Evolutionary conservation across 2,329 filamentous ascomycete species (phyloP), one percentile per base, ranked within the genome.

Genomic region (Diaporthe australafricana): DNA sequence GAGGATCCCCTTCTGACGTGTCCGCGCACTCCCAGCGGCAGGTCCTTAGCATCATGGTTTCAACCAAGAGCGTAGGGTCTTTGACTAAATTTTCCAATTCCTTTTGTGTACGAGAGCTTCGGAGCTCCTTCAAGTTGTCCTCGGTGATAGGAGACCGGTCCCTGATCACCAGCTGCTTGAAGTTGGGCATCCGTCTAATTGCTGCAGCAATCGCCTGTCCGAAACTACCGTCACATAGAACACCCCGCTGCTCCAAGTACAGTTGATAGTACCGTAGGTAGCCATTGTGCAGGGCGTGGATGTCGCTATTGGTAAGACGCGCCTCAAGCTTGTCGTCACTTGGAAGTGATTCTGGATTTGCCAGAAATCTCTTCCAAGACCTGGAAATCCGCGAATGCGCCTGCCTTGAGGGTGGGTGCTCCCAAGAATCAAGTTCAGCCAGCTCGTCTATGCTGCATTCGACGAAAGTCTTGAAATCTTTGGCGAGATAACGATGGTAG

Each of bases 11-110:
- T 35, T 6, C 4, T 16, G 1, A 17, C 11, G n/a, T 3, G 11
- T 17, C 27, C 42, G 57, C 57, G 3, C 35, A 11, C 9, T 22
- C 7, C 57, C 57, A 48, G 17, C 42, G 35, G 35, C 35, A 17
- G 16, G 42, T 35, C 5, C 48, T 27, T n/a, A 63, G 20, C 57
- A 48, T 63, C 57, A 63, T 63, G 22, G 48, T 42, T 27, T 48
- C 57, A 6, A 63, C 57, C 5, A 63, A 30, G 12, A 27, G 27
- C 27, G 17, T 32, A 12, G 40, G 57, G 14, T 63, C 6, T 6
- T 2, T 6, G 42, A 25, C 22, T 22, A 48, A 22, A 1, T n/a
- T 11, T 17, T 9, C 5, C 20, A 63, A 6, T 30, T 25, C 47
- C 6, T 25, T 27, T 11, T 1, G 11, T 16, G 8, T 22, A 8